Conservation (phyloP, 2,329 filamentous ascomycete genomes). For the Diaporthe citri region DNA sequence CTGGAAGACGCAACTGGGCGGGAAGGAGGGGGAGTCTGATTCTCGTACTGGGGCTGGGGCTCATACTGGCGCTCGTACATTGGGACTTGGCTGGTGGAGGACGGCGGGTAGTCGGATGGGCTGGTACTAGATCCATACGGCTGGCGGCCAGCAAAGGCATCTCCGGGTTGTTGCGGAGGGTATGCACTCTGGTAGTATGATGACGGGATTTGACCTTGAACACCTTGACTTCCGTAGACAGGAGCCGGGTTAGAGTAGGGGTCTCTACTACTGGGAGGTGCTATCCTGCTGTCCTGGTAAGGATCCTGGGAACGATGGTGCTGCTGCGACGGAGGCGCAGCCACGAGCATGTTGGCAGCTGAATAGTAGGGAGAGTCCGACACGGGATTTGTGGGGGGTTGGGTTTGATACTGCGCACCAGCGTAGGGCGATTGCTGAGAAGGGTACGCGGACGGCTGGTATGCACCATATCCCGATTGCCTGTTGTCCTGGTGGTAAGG, state of each 20-base stretch:
- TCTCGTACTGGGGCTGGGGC: constrained; percentile 38
- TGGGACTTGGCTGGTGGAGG: constrained; percentile 39
- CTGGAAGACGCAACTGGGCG: constrained; percentile 37
- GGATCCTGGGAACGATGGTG: background rate
- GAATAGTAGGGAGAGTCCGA: constrained; percentile 18
- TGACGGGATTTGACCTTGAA: too few species aligned
- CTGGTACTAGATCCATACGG: constrained; percentile 55
- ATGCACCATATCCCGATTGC: constrained; percentile 45
- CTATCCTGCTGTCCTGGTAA: constrained; percentile 36
- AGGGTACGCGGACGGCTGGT: constrained; percentile 34
- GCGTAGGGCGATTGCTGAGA: background rate
- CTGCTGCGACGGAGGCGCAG: background rate
- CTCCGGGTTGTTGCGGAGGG: constrained; percentile 61
- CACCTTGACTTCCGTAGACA: constrained; percentile 10
- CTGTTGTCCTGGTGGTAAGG: constrained; percentile 45
- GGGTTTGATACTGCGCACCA: constrained; percentile 2
- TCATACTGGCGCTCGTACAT: constrained; percentile 41
- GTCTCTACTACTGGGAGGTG: constrained; percentile 24
- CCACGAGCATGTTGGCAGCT: background rate
- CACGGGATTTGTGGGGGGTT: constrained; percentile 22
- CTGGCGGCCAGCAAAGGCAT: constrained; percentile 70
- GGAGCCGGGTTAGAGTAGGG: constrained; percentile 1
- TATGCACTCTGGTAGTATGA: constrained; percentile 51
- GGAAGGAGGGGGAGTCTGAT: constrained; percentile 37
- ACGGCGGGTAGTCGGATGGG: constrained; percentile 37